Conservation (phyloP, 106 monocot genomes). For the Platanthera zijinensis region DNA sequence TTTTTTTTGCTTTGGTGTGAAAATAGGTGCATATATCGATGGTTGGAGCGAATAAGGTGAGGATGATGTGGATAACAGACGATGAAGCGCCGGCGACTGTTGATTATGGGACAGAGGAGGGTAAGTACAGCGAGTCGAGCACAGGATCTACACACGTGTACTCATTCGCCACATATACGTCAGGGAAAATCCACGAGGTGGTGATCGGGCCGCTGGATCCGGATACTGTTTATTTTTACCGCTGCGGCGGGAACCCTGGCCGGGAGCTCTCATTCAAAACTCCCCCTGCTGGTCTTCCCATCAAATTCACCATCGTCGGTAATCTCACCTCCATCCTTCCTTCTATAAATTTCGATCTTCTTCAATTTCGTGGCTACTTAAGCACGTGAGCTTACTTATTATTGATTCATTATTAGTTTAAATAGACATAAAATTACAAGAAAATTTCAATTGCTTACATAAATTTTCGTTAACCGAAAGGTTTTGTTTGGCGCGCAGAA, state of each 20-base stretch:
- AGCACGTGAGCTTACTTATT: no score
- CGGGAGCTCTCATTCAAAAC: slow-evolving; percentile 31
- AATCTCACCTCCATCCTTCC: background rate
- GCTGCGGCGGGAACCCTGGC: slow-evolving; percentile 17
- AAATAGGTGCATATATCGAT: slow-evolving; percentile 68
- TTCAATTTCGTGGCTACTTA: background rate
- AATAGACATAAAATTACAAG: no score
- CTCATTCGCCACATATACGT: slow-evolving; percentile 38
- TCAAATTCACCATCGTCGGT: slow-evolving; percentile 37
- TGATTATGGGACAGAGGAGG: slow-evolving; percentile 45
- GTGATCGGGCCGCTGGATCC: slow-evolving; percentile 47
- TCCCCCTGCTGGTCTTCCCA: slow-evolving; percentile 28
- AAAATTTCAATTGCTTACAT: no score
- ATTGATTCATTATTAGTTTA: no score
- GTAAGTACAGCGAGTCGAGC: background rate
- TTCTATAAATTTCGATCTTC: background rate
- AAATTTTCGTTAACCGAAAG: no score
- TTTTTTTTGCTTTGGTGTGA: background rate
- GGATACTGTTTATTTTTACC: slow-evolving; percentile 37
- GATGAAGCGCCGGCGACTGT: slow-evolving; percentile 31
- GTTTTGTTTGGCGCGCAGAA: no score
- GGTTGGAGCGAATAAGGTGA: slow-evolving; percentile 52
- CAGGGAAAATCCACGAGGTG: slow-evolving; percentile 42
- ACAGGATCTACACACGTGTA: slow-evolving; percentile 40
- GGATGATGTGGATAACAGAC: slow-evolving; percentile 68